A percentile compares a stretch with the other conserved stretches of the same genome.
These are phyloP conservation scores for Botryobasidium botryosum DNA, from an alignment of 768 basidiomycete species.

Conservation along the genomic window DNA sequence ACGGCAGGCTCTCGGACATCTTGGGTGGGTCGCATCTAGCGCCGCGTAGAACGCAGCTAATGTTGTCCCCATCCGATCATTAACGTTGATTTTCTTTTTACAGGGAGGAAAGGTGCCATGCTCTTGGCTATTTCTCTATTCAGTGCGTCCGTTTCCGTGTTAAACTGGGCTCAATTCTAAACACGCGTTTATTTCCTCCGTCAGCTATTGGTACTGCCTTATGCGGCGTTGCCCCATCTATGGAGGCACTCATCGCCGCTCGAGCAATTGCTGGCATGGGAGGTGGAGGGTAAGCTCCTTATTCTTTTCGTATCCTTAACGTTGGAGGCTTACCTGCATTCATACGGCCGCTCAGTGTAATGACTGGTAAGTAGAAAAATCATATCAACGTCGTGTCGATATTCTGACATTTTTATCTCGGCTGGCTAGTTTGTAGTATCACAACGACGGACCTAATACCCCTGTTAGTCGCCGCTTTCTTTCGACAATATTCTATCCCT, in stretches of 20 bases:
- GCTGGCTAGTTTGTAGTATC: conserved; percentile 68
- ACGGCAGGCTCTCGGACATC: conserved; percentile 78
- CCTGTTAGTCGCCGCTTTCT: conserved; percentile 33
- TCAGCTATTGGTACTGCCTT: conserved; percentile 50
- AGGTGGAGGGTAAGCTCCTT: conserved; percentile 60
- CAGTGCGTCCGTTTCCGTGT: conserved; percentile 29
- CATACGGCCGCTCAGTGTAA: conserved; percentile 33
- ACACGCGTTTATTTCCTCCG: background rate
- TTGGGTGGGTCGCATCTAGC: conserved; percentile 29
- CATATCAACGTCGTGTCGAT: background rate
- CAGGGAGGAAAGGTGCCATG: conserved; percentile 67
- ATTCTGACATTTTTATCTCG: background rate
- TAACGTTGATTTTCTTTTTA: background rate
- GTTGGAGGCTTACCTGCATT: background rate
- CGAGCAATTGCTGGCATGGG: conserved; percentile 84
- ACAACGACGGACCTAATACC: conserved; percentile 81
- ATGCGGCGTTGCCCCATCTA: conserved; percentile 75
- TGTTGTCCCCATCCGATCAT: conserved; percentile 22
- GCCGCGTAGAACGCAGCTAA: conserved; percentile 15
- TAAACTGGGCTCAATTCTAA: conserved; percentile 14
- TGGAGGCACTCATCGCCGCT: conserved; percentile 64
- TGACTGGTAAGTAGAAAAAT: conserved; percentile 55
- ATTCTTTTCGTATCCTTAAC: conserved; percentile 6
- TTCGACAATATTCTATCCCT: background rate
- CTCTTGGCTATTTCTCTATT: conserved; percentile 69